Evolutionary conservation across 2,329 filamentous ascomycete species (phyloP), one percentile per base, ranked within the genome.

Genomic region (Aspergillus spinulosporus): DNA sequence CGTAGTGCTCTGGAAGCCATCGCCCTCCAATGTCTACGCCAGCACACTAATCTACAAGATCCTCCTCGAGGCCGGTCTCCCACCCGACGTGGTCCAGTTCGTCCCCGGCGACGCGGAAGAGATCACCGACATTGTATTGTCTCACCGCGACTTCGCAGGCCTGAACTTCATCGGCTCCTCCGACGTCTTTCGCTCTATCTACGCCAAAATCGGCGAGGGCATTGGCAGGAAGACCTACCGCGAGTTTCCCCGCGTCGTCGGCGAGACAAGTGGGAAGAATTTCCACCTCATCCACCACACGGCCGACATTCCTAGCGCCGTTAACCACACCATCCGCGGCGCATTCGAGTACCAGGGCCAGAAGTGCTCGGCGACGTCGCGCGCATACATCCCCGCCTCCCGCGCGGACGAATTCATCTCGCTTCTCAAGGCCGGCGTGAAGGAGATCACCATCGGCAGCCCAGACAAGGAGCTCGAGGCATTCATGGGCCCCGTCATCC

Each of bases 151-250:
- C 60, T 94, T 97, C 66, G 88, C 92, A 4, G 88, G 89, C 11
- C 84, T 97, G 34, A 92, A 96, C 79, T 97, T 92, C 80, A 97
- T 92, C 1, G 93, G 93, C 58, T 93, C 89, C 76, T 96, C 93
- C 0, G 86, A 86, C 45, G 89, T 97, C 36, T 97, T 97, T 85
- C 87, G 91, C 59, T 85, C 86, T 67, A 80, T 97, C 8, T 96
- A 94, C 72, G 90, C 90, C 21, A 84, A 90, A 71, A 96, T 97
- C 66, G 90, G 90, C 8, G 80, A 83, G 60, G 90, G 89, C 43
- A 87, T 95, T 15, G 88, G 89, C 4, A 86, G 92, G 67, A 90
- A 89, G 58, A 88, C 84, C 55, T 97, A 96, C 78, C 47, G 47
- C 36, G 34, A 81, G 81, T 59, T 86, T 76, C 91, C 91, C 44